phyloP scores from a whole-genome alignment of 805 yeast genomes.

The Yarrowia sp. region DNA sequence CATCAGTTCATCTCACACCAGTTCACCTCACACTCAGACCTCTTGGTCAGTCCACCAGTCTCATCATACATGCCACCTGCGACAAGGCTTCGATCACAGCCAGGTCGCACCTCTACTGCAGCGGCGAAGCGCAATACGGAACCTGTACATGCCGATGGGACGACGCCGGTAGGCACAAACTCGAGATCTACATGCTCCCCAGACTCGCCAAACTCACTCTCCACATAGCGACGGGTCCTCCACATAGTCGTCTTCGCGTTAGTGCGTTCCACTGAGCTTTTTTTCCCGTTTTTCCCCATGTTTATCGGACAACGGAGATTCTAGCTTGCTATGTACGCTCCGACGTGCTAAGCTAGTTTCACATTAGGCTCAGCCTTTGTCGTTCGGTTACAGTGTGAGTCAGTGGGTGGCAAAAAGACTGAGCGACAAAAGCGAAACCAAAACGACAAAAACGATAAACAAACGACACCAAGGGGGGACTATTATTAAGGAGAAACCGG shows the following conservation, averaged over 20 bases:
- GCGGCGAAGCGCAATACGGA: slow-evolving; percentile 12
- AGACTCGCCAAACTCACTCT: too few species aligned
- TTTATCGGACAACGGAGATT: slow-evolving; percentile 27
- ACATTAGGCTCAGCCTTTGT: slow-evolving; percentile 1
- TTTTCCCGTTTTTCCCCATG: slow-evolving; percentile 5
- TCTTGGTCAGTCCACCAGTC: background rate
- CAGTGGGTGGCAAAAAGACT: slow-evolving; percentile 25
- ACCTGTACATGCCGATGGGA: background rate
- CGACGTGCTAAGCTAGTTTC: background rate
- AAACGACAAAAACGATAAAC: background rate
- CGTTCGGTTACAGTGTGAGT: slow-evolving; percentile 31
- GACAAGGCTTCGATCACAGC: slow-evolving; percentile 11
- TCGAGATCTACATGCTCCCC: too few species aligned
- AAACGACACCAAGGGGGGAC: background rate
- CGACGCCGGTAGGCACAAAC: too few species aligned
- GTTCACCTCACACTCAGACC: too few species aligned
- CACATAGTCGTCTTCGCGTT: too few species aligned
- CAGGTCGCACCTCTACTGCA: slow-evolving; percentile 6
- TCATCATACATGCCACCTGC: slow-evolving; percentile 12
- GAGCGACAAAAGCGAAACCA: too few species aligned
- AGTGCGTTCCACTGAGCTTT: background rate
- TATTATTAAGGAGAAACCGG: background rate
- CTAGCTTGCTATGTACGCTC: slow-evolving; percentile 15
- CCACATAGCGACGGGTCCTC: too few species aligned
- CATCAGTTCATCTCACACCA: too few species aligned